Evolutionary conservation across 345 rosid species (phyloP), one percentile per base, ranked within the genome.

Genomic region (Brassica cretica): DNA sequence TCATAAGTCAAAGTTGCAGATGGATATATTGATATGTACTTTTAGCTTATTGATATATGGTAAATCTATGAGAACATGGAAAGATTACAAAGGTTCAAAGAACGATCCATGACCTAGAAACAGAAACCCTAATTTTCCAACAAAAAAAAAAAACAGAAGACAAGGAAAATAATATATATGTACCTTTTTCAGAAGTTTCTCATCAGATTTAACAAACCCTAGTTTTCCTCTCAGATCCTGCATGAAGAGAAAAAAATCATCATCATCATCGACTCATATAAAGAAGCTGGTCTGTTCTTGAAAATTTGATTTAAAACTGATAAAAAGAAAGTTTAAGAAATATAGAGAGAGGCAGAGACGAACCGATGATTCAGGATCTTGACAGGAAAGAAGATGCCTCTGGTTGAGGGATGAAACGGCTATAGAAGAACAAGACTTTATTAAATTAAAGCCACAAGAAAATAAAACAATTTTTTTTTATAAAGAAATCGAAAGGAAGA

Each of bases 361-460:
- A 62, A 79, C 78, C 82, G 78, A 64, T 74, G 75, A 69, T 5
- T 79, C 10, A 79, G 82, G 82, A 79, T 73, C 78, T 79, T 33
- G 78, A 24, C 25, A 73, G 78, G 63, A 67, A 78, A 66, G 21
- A 78, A 68, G 71, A 74, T 51, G 51, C 51, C 24, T 68, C 68
- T 18, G 56, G 16, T 46, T 49, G 30, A 49, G 73, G 68, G 70
- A 78, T 32, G 77, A 72, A 78, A 59, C 68, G 74, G 71, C 59
- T 33, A 68, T n/a, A 39, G 70, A 67, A 61, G 65, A 53, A 53
- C 59, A 53, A 53, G 11, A 19, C 63, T 49, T 68, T 66, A 78
- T 56, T 3, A 68, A 74, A 62, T 29, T 18, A 79, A 68, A 74
- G 71, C 82, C 74, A 68, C 71, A 74, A 19, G 32, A 70, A 70